phyloP scores from a whole-genome alignment of 116 monocot genomes.

The Dioscorea cayenensis region DNA sequence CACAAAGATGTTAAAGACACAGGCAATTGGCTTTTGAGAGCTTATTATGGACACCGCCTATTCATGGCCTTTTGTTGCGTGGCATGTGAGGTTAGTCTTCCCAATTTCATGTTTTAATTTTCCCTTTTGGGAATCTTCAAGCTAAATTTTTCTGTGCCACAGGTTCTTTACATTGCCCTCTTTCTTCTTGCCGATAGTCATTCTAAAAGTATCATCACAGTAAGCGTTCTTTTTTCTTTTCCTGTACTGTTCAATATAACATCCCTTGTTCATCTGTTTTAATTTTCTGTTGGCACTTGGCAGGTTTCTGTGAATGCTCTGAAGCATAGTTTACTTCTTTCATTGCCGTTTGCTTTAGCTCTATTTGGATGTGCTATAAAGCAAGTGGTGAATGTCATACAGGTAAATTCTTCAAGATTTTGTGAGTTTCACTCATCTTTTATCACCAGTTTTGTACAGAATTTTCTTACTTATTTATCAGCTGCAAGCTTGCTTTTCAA shows the following conservation, averaged over 20 bases:
- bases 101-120: background rate
- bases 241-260: background rate
- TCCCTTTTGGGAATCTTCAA: background rate
- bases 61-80: constrained; percentile 30
- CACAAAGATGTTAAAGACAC: constrained; percentile 92
- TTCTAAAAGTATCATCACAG: constrained; percentile 6
- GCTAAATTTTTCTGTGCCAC: background rate
- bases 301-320: constrained; percentile 12
- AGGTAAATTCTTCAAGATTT: constrained; percentile 4
- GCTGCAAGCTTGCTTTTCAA: background rate
- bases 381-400: constrained; percentile 20
- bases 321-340: constrained; percentile 1
- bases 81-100: constrained; percentile 9
- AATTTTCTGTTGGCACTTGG: background rate
- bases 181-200: constrained; percentile 14
- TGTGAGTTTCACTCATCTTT: background rate
- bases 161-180: constrained; percentile 20
- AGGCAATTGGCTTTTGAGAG: constrained; percentile 41
- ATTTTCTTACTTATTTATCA: background rate
- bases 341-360: constrained; percentile 11
- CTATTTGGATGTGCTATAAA: constrained; percentile 21
- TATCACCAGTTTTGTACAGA: background rate
- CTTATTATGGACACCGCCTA: constrained; percentile 10
- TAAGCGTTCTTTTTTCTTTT: constrained; percentile 6
- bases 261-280: background rate